These are phyloP conservation scores for Rhodotorula sp. DNA, from an alignment of 1,284 basidiomycete species.

Conservation along the genomic window DNA sequence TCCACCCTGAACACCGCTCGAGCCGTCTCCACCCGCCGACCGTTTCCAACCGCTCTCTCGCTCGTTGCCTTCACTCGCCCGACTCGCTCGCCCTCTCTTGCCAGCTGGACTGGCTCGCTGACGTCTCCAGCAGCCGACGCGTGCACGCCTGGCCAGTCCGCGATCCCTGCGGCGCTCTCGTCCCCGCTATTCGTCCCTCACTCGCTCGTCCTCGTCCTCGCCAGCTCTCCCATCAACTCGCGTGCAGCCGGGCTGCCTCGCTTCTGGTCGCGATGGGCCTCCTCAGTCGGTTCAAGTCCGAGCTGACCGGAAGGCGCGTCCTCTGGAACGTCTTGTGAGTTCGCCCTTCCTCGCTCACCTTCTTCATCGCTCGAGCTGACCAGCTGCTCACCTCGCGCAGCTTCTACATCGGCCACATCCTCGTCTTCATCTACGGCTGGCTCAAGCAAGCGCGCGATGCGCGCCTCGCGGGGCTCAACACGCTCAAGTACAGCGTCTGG, in stretches of 20 bases:
- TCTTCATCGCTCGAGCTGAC: neutral
- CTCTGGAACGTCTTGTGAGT: conserved; percentile 40
- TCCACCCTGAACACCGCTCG: too few species aligned
- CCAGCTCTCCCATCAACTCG: too few species aligned
- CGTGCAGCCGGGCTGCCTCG: too few species aligned
- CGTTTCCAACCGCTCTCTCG: neutral
- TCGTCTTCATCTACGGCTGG: conserved; percentile 41
- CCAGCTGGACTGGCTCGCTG: neutral
- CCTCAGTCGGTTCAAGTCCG: conserved; percentile 9
- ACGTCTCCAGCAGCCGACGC: too few species aligned
- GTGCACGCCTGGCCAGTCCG: too few species aligned
- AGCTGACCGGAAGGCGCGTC: conserved; percentile 38
- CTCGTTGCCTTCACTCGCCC: neutral
- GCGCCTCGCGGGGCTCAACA: conserved; percentile 66
- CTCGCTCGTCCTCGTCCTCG: too few species aligned
- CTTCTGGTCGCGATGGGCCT: neutral
- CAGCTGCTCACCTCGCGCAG: neutral
- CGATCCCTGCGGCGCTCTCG: too few species aligned
- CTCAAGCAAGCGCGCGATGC: conserved; percentile 37
- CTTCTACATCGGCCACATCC: conserved; percentile 41
- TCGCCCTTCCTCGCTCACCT: too few species aligned
- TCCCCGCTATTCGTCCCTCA: too few species aligned
- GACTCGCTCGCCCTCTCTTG: neutral
- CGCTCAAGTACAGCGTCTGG: conserved; percentile 76
- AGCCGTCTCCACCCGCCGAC: neutral